These are phyloP conservation scores for Plasmodium gonderi DNA, from an alignment of 169 alveolate species.

Conservation along the genomic window DNA sequence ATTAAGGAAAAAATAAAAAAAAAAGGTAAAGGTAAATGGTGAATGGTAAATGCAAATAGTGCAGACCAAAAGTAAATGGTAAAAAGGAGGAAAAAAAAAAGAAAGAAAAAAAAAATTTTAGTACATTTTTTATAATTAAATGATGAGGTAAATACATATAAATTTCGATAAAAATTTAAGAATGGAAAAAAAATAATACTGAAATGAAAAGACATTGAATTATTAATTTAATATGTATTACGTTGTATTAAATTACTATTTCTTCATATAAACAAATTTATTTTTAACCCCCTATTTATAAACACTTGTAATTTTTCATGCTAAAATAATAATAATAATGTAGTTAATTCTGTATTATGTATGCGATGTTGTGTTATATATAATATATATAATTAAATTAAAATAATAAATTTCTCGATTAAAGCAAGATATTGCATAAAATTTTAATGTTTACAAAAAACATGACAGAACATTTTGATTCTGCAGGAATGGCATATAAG, in stretches of 20 bases:
- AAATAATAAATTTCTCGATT: too few species aligned
- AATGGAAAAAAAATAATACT: not conserved
- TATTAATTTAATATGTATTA: not conserved
- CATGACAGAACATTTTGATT: not conserved
- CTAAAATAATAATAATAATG: not conserved
- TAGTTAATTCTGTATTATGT: not conserved
- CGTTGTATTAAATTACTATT: not conserved
- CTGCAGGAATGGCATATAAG: not conserved
- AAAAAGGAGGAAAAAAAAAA: not conserved
- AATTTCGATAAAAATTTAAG: not conserved
- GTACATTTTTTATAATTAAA: not conserved
- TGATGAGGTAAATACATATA: not conserved
- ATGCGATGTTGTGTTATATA: not conserved
- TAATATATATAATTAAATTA: not conserved
- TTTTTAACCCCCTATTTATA: not conserved
- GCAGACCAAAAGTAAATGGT: not conserved
- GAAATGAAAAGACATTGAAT: not conserved
- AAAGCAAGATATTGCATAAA: not conserved
- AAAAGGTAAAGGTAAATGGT: not conserved
- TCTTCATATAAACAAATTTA: not conserved
- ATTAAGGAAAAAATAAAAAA: not conserved
- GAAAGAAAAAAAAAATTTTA: not conserved
- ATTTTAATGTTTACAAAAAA: not conserved
- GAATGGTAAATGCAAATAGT: not conserved
- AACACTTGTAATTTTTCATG: not conserved